Evolutionary conservation across 805 yeast species (phyloP).

Genomic region (Huiozyma sinensis): DNA sequence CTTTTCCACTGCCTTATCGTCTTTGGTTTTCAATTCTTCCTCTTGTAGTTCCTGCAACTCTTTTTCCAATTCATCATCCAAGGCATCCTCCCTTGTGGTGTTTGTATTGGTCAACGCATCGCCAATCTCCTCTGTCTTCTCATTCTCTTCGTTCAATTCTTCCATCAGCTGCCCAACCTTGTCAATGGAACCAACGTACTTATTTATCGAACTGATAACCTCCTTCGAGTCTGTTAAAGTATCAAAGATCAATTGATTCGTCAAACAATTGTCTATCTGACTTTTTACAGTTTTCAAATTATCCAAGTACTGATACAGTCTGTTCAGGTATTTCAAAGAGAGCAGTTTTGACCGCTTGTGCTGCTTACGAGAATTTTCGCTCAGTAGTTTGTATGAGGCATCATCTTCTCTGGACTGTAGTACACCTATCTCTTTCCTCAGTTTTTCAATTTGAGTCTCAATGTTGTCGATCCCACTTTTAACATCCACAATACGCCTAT

Average conservation of each 20-base stretch:
- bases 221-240: slow-evolving; percentile 30
- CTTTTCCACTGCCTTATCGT: background rate
- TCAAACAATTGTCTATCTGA: slow-evolving; percentile 35
- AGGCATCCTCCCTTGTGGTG: slow-evolving; percentile 21
- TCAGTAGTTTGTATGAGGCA: slow-evolving; percentile 14
- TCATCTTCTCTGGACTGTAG: slow-evolving; percentile 11
- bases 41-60: slow-evolving; percentile 12
- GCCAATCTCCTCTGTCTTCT: slow-evolving; percentile 31
- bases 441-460: slow-evolving; percentile 12
- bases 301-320: slow-evolving; percentile 25
- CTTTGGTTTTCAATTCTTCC: background rate
- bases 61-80: slow-evolving; percentile 29
- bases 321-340: slow-evolving; percentile 27
- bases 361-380: slow-evolving; percentile 24
- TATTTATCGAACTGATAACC: slow-evolving; percentile 30
- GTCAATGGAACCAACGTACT: slow-evolving; percentile 35
- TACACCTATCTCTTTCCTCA: slow-evolving; percentile 14
- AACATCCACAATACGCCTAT: slow-evolving; percentile 26
- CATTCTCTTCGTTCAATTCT: slow-evolving; percentile 30
- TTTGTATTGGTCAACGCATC: slow-evolving; percentile 15
- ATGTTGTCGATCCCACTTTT: slow-evolving; percentile 18
- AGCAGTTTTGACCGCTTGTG: slow-evolving; percentile 28
- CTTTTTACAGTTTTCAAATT: slow-evolving; percentile 31
- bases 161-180: slow-evolving; percentile 33
- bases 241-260: slow-evolving; percentile 30